Evolutionary conservation across 176 grass and related monocot genomes (phyloP).

Genomic region (Alloteropsis semialata): DNA sequence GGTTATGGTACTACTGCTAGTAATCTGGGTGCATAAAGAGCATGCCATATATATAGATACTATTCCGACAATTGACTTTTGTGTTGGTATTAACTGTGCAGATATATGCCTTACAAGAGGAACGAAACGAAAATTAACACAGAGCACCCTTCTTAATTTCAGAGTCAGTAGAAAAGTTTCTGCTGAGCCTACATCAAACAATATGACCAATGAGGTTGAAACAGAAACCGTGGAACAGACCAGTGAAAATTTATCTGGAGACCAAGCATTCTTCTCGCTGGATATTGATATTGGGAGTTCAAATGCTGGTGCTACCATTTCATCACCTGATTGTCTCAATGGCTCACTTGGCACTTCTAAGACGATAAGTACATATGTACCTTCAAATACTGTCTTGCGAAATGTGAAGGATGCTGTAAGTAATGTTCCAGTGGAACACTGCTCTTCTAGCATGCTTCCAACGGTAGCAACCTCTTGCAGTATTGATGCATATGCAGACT

Average conservation of each 20-base stretch:
- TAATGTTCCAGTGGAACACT: not conserved
- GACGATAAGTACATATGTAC: not conserved
- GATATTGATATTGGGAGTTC: constrained; percentile 7
- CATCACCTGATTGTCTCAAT: constrained; percentile 19
- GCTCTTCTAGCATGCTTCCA: not conserved
- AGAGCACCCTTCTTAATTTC: constrained; percentile 88
- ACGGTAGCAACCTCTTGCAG: constrained; percentile 5
- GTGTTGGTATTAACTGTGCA: constrained; percentile 32
- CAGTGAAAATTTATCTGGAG: not conserved
- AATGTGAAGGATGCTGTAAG: not conserved
- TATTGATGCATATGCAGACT: not conserved
- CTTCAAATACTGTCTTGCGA: not conserved
- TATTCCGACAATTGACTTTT: not conserved
- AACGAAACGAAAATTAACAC: constrained; percentile 67
- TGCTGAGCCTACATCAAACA: not conserved
- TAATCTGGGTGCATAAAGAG: not conserved
- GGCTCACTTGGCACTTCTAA: constrained; percentile 29
- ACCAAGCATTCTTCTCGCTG: not conserved
- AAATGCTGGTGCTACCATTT: not conserved
- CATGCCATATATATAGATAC: not conserved
- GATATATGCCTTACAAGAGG: constrained; percentile 78
- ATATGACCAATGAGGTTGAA: constrained; percentile 1
- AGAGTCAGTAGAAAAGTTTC: constrained; percentile 45
- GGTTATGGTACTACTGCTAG: not conserved
- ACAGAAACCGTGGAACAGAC: not conserved